Evolutionary conservation across 371 early-diverging fungal species (phyloP).

Genomic region (Rhizopus arrhizus): DNA sequence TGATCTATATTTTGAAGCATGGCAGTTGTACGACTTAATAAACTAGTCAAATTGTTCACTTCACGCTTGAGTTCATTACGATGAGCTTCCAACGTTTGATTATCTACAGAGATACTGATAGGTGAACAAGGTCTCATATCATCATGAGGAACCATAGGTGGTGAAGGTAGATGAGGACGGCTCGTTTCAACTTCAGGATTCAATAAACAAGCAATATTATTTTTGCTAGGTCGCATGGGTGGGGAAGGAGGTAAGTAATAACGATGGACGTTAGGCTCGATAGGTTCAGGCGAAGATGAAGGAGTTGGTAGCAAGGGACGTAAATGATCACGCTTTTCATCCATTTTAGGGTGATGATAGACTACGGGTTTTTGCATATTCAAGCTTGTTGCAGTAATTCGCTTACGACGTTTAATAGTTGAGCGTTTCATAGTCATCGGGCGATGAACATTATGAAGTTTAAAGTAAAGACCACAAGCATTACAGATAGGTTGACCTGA

Average conservation of each 20-base stretch:
- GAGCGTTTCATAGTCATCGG: constrained; percentile 59
- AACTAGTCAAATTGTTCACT: constrained; percentile 45
- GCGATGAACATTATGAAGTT: constrained; percentile 67
- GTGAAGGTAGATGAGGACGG: constrained; percentile 44
- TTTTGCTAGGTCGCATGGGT: constrained; percentile 40
- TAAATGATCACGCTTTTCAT: constrained; percentile 22
- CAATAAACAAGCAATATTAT: constrained; percentile 39
- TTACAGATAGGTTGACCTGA: constrained; percentile 75
- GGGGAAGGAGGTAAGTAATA: constrained; percentile 38
- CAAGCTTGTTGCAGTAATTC: constrained; percentile 36
- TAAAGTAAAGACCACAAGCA: constrained; percentile 82
- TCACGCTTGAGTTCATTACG: constrained; percentile 69
- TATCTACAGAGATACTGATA: constrained; percentile 1
- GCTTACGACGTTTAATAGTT: constrained; percentile 59
- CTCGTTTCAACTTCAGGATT: constrained; percentile 35
- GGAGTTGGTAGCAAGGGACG: constrained; percentile 40
- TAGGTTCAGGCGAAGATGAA: constrained; percentile 28
- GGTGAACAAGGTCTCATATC: constrained; percentile 14
- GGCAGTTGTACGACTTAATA: constrained; percentile 47
- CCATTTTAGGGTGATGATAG: constrained; percentile 21
- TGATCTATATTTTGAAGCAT: constrained; percentile 51
- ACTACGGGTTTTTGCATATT: constrained; percentile 15
- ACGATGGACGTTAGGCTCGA: constrained; percentile 46
- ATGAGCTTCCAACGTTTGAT: neutral
- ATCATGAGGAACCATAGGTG: constrained; percentile 41